Conservation (phyloP, 2,329 filamentous ascomycete species). For the Venturia aucupariae region DNA sequence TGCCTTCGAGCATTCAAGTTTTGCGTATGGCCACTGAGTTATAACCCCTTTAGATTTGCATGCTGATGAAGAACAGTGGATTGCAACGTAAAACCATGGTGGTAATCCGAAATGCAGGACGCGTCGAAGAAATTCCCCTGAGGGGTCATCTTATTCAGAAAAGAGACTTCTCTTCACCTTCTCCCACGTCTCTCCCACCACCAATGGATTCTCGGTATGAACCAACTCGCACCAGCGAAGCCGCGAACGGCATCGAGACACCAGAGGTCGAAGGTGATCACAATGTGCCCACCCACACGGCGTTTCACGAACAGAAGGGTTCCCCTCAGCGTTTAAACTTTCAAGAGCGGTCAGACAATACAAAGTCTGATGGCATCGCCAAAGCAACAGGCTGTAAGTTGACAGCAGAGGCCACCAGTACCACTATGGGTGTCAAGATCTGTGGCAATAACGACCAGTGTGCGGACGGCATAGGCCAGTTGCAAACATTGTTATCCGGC, state of each 20-base stretch:
- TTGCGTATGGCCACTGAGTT: too few species aligned
- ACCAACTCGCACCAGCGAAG: background rate
- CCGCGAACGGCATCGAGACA: background rate
- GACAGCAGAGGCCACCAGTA: background rate
- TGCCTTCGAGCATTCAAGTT: too few species aligned
- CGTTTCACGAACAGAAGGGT: background rate
- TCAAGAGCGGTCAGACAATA: background rate
- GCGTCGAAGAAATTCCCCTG: background rate
- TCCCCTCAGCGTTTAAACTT: too few species aligned
- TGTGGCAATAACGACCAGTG: background rate
- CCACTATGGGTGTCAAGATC: background rate
- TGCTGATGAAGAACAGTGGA: too few species aligned
- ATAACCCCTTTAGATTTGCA: too few species aligned
- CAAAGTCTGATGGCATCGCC: background rate
- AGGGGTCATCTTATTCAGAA: background rate
- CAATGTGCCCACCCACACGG: background rate
- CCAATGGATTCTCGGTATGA: background rate
- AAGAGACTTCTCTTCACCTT: background rate
- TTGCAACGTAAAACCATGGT: too few species aligned
- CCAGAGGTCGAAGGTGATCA: too few species aligned
- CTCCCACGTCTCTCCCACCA: background rate
- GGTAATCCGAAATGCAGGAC: background rate
- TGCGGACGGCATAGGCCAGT: background rate
- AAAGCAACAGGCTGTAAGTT: background rate
- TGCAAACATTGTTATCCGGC: background rate